Conservation (phyloP, 176 grass and related monocot genomes). For the Oryza nivara region DNA sequence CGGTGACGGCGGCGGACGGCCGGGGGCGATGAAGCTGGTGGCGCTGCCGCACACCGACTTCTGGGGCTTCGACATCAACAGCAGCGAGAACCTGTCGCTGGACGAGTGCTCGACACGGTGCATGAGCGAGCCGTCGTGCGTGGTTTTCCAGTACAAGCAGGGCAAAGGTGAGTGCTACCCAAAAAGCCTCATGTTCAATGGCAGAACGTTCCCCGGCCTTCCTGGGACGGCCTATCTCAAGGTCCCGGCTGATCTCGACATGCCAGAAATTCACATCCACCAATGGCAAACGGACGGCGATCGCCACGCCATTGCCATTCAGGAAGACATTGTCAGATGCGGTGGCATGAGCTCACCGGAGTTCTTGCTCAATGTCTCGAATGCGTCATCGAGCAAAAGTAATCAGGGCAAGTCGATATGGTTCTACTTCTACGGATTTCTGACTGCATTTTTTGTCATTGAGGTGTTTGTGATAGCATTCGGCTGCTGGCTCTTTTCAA, state of each 20-base stretch:
- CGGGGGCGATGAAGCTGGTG: constrained; percentile 24
- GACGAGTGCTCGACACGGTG: constrained; percentile 22
- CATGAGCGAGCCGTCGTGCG: too few relatives aligned
- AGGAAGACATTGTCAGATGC: not conserved
- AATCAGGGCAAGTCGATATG: constrained; percentile 13
- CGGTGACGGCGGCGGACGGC: not conserved
- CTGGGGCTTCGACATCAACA: constrained; percentile 57
- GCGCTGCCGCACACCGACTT: constrained; percentile 55
- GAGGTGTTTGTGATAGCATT: constrained; percentile 36
- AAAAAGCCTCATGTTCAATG: constrained; percentile 63
- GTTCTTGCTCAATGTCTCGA: not conserved
- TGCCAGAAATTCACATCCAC: constrained; percentile 4
- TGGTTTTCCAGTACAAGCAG: constrained; percentile 36
- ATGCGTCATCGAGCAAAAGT: not conserved
- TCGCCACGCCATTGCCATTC: not conserved
- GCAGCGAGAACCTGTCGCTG: constrained; percentile 15
- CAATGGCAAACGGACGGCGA: constrained; percentile 25
- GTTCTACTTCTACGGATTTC: constrained; percentile 50
- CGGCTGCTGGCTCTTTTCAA: constrained; percentile 58
- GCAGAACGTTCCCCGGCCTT: constrained; percentile 33
- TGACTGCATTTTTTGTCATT: constrained; percentile 48
- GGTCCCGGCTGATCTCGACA: constrained; percentile 35
- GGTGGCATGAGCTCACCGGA: not conserved
- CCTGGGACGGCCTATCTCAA: constrained; percentile 54
- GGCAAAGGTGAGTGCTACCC: constrained; percentile 33